A percentile compares a stretch with the other conserved stretches of the same genome.
Conservation (phyloP, 345 rosid genomes). For the Arabis alpina region DNA sequence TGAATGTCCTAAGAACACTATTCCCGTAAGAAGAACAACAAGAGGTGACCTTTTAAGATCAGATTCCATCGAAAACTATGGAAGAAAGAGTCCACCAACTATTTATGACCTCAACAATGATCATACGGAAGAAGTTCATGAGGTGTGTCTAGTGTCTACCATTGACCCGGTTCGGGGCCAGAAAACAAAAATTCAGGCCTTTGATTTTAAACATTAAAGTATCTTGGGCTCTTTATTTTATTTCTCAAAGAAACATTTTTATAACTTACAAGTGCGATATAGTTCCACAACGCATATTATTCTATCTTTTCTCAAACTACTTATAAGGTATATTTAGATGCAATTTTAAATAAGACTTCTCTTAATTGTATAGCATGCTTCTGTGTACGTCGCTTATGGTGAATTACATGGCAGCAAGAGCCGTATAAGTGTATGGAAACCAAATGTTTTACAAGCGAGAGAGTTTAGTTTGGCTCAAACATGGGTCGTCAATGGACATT, state of each 20-base stretch:
- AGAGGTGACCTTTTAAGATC: conserved; percentile 21
- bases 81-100: conserved; percentile 43
- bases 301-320: no score
- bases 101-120: not conserved
- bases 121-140: conserved; percentile 27
- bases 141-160: conserved; percentile 27
- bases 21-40: conserved; percentile 49
- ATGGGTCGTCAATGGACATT: conserved; percentile 58
- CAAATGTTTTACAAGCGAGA: conserved; percentile 45
- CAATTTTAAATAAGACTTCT: not conserved
- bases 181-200: no score
- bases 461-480: conserved; percentile 72
- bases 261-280: no score
- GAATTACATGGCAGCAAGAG: conserved; percentile 33
- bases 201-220: no score
- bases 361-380: conserved; percentile 19
- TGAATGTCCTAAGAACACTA: conserved; percentile 55
- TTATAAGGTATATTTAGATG: no score
- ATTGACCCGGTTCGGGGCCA: no score
- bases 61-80: conserved; percentile 46
- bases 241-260: no score
- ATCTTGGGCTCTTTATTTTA: no score
- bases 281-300: no score
- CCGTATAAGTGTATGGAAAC: conserved; percentile 65
- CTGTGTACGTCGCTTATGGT: conserved; percentile 10